These are phyloP conservation scores for Leccinum barrowsii DNA, from an alignment of 768 basidiomycete species.

Conservation along the genomic window DNA sequence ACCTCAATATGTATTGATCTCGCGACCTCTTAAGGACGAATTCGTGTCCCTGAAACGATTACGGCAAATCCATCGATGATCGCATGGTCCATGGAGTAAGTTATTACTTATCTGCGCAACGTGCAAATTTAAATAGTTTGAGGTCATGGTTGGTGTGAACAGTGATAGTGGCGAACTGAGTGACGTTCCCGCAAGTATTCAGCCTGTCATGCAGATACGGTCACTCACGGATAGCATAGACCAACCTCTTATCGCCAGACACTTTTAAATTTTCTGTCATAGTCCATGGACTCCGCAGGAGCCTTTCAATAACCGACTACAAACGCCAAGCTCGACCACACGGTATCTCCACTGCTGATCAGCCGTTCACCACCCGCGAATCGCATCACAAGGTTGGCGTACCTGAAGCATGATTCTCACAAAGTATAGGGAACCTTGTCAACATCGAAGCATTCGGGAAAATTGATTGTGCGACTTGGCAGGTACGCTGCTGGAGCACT, in stretches of 20 bases:
- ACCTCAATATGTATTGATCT: not conserved
- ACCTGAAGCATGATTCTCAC: not conserved
- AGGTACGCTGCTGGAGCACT: not conserved
- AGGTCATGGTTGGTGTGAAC: not conserved
- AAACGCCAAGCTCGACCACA: not conserved
- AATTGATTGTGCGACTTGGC: not conserved
- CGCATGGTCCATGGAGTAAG: not conserved
- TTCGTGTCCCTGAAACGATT: not conserved
- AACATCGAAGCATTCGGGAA: not conserved
- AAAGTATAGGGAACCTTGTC: not conserved
- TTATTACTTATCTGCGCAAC: not conserved
- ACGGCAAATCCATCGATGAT: not conserved
- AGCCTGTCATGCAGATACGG: not conserved
- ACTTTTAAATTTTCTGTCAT: not conserved
- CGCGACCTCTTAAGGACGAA: slow-evolving; percentile 11
- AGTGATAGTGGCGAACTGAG: not conserved
- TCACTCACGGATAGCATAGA: not conserved
- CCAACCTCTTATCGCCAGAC: not conserved
- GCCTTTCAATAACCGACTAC: not conserved
- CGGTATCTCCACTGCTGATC: not conserved
- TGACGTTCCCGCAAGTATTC: not conserved
- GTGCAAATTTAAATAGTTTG: not conserved
- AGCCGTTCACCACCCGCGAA: not conserved
- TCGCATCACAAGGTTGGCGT: not conserved
- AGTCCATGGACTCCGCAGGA: not conserved